Percentiles rank a stretch among this genome's conserved stretches.
phyloP scores from a whole-genome alignment of 176 grass and related monocot genomes.

The Neostapfia colusana region DNA sequence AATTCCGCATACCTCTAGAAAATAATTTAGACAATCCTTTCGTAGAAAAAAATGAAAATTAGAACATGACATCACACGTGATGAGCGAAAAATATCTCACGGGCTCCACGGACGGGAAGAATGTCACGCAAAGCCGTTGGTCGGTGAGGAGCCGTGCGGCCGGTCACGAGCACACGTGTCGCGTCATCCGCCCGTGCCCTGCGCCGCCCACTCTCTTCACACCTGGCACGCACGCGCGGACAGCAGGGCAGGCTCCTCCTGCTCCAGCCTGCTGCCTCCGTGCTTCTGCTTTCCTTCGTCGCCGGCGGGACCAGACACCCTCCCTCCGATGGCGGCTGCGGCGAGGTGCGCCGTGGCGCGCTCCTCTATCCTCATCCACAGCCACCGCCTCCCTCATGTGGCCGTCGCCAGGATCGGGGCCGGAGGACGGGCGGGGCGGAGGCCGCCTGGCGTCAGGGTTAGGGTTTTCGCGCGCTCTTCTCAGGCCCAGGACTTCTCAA shows the following conservation, averaged over 20 bases:
- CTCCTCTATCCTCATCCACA: slow-evolving; percentile 51
- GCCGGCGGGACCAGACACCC: slow-evolving; percentile 11
- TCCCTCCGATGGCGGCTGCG: slow-evolving; percentile 40
- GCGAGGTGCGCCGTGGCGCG: slow-evolving; percentile 43
- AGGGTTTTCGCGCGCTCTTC: slow-evolving; percentile 65
- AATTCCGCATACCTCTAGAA: too few species aligned
- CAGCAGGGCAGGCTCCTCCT: not conserved
- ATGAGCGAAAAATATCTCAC: too few species aligned
- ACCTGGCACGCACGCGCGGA: not conserved
- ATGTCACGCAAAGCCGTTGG: not conserved
- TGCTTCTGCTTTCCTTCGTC: not conserved
- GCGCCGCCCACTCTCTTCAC: not conserved
- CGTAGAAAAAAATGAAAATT: too few species aligned
- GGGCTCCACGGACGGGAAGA: too few species aligned
- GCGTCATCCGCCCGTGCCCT: not conserved
- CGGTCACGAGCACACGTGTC: slow-evolving; percentile 18
- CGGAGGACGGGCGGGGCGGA: slow-evolving; percentile 6
- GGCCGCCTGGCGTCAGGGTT: not conserved
- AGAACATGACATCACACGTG: too few species aligned
- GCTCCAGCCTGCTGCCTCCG: not conserved
- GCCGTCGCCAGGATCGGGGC: slow-evolving; percentile 15
- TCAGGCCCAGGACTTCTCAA: slow-evolving; percentile 65
- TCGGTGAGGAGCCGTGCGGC: not conserved
- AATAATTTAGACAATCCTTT: too few species aligned
- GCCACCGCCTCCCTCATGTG: slow-evolving; percentile 41